phyloP scores from a whole-genome alignment of 345 rosid species.

The Lumnitzera racemosa region DNA sequence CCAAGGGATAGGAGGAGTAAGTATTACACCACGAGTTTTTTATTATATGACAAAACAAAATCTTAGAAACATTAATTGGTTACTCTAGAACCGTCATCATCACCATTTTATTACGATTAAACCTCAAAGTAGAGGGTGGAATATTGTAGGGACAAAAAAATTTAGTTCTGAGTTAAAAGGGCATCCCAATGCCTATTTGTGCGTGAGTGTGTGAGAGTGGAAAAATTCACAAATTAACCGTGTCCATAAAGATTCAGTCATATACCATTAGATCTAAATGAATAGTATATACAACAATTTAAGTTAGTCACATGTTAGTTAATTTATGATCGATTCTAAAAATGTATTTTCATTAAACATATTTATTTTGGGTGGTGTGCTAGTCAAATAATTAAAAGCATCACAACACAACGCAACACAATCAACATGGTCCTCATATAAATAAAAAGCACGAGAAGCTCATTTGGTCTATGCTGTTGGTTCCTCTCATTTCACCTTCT shows the following conservation, averaged over 20 bases:
- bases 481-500: constrained; percentile 16
- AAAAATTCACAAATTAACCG: not conserved
- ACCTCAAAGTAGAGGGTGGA: constrained; percentile 3
- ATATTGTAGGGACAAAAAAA: constrained; percentile 37
- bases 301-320: no score
- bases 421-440: not conserved
- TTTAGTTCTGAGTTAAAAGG: constrained; percentile 19
- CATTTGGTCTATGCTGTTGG: constrained; percentile 21
- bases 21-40: no score
- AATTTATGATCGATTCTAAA: no score
- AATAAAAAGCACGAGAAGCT: constrained; percentile 6
- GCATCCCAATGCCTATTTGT: constrained; percentile 21
- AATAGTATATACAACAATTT: no score
- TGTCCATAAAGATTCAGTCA: no score
- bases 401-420: no score
- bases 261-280: no score
- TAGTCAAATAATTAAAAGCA: no score
- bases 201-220: not conserved
- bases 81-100: constrained; percentile 28
- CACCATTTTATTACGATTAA: constrained; percentile 22
- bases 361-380: no score
- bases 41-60: no score
- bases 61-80: not conserved
- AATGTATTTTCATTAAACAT: no score
- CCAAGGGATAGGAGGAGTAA: no score